Base-by-base conservation (phyloP, 2,329 filamentous ascomycete species). In the Neofusicoccum sp. region DNA sequence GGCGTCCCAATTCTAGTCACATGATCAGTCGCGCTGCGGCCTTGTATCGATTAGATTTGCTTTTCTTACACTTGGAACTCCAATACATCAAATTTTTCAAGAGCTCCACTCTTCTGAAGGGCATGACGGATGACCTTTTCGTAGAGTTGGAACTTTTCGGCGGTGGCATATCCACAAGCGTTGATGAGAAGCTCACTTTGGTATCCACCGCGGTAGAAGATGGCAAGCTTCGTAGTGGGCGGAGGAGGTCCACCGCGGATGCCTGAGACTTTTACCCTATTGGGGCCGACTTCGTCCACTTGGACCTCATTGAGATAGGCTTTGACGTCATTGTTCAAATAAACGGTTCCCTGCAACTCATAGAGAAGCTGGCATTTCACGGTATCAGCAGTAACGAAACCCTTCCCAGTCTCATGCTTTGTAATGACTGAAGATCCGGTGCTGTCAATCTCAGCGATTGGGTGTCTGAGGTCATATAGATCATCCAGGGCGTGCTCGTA, bases 381-480 rank as follows among this genome's bases (percentile, higher is more conserved):
- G 2, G 70, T 74, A 54, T 76, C 73, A 39, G 70, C 72, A 2
- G 68, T 74, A 0, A 75, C 72, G 33, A 76, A 71, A 0, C 73
- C 73, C 22, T 41, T 41, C 1, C 34, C 37, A 4, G 34, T n/a
- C 22, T 29, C 73, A 60, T 83, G 81, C 65, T 83, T 85, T 2
- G 81, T 82, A 39, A 85, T 76, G 12, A 83, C 71, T 36, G 77
- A 81, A 1, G 73, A 75, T 0, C 83, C 83, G 66, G 80, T 77
- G 0, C 52, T 69, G 3, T 73, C 75, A 16, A 85, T 74, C 60
- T 85, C 82, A 1, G 79, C 81, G 63, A 85, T 83, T 0, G 80
- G 81, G 50, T 81, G 81, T 0, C 76, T 75, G 2, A 81, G 74
- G 54, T 80, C 79, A 56, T 80, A 71, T 29, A 82, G 71, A 0